These are phyloP conservation scores for Teratosphaeria zuluensis DNA, from an alignment of 2,329 filamentous ascomycete species.

Conservation along the genomic window DNA sequence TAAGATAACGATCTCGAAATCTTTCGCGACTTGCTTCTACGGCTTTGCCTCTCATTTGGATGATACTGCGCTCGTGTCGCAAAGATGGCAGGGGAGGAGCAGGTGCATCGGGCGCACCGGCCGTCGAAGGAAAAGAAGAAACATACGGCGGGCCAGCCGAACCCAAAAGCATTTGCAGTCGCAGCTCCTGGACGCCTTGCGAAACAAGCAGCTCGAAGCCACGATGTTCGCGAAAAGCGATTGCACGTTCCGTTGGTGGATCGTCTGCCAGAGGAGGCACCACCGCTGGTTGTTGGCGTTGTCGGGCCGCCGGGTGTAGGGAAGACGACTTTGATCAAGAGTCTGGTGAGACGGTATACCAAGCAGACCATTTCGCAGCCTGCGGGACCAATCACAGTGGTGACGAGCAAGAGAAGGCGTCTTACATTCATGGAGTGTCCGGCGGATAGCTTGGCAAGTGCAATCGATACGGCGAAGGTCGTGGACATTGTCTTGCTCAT, in stretches of 20 bases:
- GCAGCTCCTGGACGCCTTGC: constrained; percentile 71
- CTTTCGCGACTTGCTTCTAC: background rate
- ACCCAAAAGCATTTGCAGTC: constrained; percentile 85
- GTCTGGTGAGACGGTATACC: constrained; percentile 83
- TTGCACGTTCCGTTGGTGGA: constrained; percentile 95
- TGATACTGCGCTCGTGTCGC: background rate
- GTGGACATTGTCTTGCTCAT: constrained; percentile 94
- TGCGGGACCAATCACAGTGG: constrained; percentile 85
- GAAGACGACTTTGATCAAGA: constrained; percentile 93
- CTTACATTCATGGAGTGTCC: constrained; percentile 95
- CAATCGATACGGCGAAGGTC: constrained; percentile 95
- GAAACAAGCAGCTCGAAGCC: constrained; percentile 61
- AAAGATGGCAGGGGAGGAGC: constrained; percentile 41
- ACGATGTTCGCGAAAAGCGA: constrained; percentile 86
- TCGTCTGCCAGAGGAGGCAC: constrained; percentile 87
- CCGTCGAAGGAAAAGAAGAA: constrained; percentile 65
- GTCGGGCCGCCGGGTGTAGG: constrained; percentile 90
- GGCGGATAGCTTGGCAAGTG: constrained; percentile 82
- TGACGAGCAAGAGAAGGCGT: constrained; percentile 90
- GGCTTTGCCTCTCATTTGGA: background rate
- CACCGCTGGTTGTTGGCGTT: constrained; percentile 84
- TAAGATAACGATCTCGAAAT: background rate
- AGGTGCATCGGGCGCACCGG: constrained; percentile 76
- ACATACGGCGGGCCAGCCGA: constrained; percentile 50
- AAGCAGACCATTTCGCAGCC: constrained; percentile 90